Percentiles rank a stretch among this genome's conserved stretches.
phyloP scores from a whole-genome alignment of 345 rosid species.

The Populus simonii region DNA sequence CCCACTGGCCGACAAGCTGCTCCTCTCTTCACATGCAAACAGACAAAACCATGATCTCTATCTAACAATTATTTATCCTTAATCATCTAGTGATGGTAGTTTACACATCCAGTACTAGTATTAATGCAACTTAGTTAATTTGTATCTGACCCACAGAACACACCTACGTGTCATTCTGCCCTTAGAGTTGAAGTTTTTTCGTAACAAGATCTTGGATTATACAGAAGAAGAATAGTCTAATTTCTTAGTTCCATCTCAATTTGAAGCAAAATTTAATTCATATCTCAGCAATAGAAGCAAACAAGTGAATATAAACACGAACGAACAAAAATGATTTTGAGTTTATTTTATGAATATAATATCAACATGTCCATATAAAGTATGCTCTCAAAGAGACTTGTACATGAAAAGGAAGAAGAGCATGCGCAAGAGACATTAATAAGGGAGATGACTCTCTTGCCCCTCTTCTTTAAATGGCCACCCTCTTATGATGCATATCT shows the following conservation, averaged over 20 bases:
- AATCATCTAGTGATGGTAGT: not conserved
- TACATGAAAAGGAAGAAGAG: slow-evolving; percentile 19
- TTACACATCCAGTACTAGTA: not conserved
- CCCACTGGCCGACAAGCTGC: slow-evolving; percentile 32
- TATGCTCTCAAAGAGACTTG: slow-evolving; percentile 23
- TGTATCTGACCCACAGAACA: not conserved
- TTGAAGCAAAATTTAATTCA: not conserved
- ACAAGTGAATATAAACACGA: not conserved
- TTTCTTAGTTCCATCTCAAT: not conserved
- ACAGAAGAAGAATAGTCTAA: not conserved
- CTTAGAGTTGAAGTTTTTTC: not conserved
- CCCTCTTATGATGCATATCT: not conserved
- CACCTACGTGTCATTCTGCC: not conserved
- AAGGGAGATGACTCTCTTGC: slow-evolving; percentile 7
- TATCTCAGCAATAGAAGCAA: not conserved
- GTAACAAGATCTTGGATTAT: not conserved
- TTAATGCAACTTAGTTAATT: not conserved
- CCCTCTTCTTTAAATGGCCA: slow-evolving; percentile 8
- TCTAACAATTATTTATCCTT: not conserved
- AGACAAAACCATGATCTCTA: not conserved
- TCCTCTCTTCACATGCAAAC: slow-evolving; percentile 12
- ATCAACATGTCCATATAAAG: slow-evolving; percentile 27
- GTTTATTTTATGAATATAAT: slow-evolving; percentile 24
- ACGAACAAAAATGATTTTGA: slow-evolving; percentile 20
- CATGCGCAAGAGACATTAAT: slow-evolving; percentile 5